Conservation (phyloP, 495 filamentous ascomycete species). For the Tuber magnatum region DNA sequence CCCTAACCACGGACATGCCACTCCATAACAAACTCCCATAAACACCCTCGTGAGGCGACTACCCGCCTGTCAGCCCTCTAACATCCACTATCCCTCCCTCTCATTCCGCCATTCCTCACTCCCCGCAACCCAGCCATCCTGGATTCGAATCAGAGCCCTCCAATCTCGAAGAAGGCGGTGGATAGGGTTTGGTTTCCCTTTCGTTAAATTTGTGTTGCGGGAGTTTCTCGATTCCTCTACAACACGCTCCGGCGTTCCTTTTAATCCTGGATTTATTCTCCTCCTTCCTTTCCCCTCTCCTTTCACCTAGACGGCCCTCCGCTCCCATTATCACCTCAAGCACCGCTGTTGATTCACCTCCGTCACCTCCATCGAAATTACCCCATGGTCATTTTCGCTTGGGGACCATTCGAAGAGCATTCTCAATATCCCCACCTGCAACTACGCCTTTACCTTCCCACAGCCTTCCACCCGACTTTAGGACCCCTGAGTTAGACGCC, state of each 20-base stretch:
- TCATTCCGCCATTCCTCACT: conserved; percentile 2
- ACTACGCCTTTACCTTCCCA: conserved; percentile 21
- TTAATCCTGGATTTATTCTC: conserved; percentile 40
- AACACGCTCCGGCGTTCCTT: conserved; percentile 16
- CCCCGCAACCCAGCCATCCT: conserved; percentile 8
- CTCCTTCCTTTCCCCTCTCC: conserved; percentile 37
- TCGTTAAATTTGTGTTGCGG: conserved; percentile 18
- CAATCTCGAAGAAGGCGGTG: conserved; percentile 12
- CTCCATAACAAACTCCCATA: conserved; percentile 42
- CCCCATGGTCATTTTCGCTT: conserved; percentile 39
- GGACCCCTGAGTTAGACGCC: conserved; percentile 25
- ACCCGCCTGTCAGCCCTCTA: conserved; percentile 19
- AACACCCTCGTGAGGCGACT: conserved; percentile 36
- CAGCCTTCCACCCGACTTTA: conserved; percentile 5
- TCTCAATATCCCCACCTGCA: conserved; percentile 32
- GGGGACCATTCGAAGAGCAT: conserved; percentile 36
- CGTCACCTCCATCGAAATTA: conserved; percentile 26
- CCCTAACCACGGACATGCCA: conserved; percentile 44
- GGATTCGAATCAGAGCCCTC: neutral
- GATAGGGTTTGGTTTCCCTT: conserved; percentile 15
- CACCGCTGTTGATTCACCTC: conserved; percentile 13
- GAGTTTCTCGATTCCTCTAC: conserved; percentile 12
- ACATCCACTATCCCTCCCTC: conserved; percentile 10
- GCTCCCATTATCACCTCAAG: neutral
- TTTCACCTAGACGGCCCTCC: conserved; percentile 28